phyloP scores from a whole-genome alignment of 2,329 filamentous ascomycete genomes.

The Phialocephala subalpina region DNA sequence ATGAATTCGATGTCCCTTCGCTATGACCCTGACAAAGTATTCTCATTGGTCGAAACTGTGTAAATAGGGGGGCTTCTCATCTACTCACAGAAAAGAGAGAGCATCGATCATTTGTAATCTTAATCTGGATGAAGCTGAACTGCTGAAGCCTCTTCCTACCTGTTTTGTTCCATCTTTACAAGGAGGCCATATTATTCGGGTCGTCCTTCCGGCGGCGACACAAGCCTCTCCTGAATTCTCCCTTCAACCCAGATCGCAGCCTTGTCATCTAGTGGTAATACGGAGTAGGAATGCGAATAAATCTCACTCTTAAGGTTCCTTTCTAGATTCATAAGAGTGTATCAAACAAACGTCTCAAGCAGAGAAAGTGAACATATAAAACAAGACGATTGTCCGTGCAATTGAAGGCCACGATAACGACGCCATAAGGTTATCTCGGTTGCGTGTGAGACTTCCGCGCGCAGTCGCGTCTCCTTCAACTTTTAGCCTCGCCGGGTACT shows the following conservation, averaged over 20 bases:
- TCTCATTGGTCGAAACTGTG: neutral
- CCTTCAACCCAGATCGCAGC: neutral
- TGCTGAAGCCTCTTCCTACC: neutral
- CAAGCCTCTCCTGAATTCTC: neutral
- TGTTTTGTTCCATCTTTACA: neutral
- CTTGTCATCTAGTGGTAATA: neutral
- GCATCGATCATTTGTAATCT: neutral
- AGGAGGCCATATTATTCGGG: neutral
- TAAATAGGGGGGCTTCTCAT: neutral
- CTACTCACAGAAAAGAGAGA: neutral
- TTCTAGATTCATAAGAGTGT: neutral
- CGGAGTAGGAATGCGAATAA: neutral
- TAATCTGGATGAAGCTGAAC: neutral
- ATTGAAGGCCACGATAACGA: neutral
- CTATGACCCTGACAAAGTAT: neutral
- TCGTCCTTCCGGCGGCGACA: neutral
- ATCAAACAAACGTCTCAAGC: neutral
- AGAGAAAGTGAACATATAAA: neutral
- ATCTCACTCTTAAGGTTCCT: neutral
- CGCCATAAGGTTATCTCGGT: slow-evolving; percentile 16
- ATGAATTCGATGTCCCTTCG: neutral
- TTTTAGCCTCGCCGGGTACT: slow-evolving; percentile 13
- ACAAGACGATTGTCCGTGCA: slow-evolving; percentile 1
- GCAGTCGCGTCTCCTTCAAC: slow-evolving; percentile 8
- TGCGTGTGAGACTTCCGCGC: slow-evolving; percentile 1